Percentiles rank a stretch among this genome's conserved stretches.
Conservation (phyloP, 768 basidiomycete genomes). For the Podaxis carcinomalis region DNA sequence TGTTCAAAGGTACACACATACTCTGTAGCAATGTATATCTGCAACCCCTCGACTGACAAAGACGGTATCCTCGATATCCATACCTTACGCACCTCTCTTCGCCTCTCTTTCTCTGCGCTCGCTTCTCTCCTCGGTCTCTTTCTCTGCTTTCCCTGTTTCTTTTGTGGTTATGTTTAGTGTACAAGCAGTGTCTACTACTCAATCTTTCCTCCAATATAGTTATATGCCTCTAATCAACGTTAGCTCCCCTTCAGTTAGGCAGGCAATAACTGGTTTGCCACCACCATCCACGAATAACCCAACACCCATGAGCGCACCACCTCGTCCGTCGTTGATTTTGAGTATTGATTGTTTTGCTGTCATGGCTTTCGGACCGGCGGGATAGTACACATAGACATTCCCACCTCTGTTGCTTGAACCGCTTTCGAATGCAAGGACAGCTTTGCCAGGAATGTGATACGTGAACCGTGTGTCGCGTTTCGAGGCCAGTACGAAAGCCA, state of each 20-base stretch:
- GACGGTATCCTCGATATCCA: constrained; percentile 12
- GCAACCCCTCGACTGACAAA: not conserved
- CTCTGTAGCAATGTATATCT: constrained; percentile 24
- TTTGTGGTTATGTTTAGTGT: constrained; percentile 12
- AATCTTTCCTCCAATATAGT: not conserved
- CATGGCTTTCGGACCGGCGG: constrained; percentile 41
- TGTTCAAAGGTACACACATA: constrained; percentile 23
- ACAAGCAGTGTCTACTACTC: constrained; percentile 4
- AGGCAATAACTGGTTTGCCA: constrained; percentile 45
- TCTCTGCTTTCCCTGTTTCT: constrained; percentile 6
- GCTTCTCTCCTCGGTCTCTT: constrained; percentile 5
- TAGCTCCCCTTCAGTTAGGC: constrained; percentile 75
- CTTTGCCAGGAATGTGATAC: constrained; percentile 54
- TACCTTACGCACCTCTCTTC: constrained; percentile 5
- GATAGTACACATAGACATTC: constrained; percentile 84
- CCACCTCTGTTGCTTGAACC: constrained; percentile 64
- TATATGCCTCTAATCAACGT: constrained; percentile 46
- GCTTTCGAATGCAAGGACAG: constrained; percentile 82
- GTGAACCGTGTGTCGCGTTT: constrained; percentile 90
- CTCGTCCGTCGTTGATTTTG: constrained; percentile 62
- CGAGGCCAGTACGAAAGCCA: constrained; percentile 91
- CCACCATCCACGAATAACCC: constrained; percentile 38
- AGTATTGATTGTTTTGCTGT: constrained; percentile 82
- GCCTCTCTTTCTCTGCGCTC: constrained; percentile 3
- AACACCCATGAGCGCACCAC: constrained; percentile 78